Percentiles rank a stretch among this genome's conserved stretches.
Evolutionary conservation across 495 filamentous ascomycete species (phyloP).

Genomic region (Aspergillus heteromorphus): DNA sequence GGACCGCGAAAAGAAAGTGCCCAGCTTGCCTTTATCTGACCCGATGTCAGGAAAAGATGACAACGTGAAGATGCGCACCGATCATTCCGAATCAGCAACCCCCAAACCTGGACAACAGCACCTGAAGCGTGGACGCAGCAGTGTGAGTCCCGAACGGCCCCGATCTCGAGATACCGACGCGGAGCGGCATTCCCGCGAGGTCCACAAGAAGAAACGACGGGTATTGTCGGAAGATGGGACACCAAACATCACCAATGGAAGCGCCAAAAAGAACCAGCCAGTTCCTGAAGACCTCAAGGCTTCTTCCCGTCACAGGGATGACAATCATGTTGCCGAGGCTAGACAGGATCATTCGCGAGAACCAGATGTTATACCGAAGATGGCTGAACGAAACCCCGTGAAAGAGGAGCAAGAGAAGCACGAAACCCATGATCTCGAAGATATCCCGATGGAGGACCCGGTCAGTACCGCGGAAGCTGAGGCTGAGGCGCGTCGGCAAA

Average conservation of each 20-base stretch:
- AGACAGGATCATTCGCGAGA: constrained; percentile 16
- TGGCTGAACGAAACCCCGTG: constrained; percentile 15
- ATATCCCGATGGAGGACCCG: constrained; percentile 26
- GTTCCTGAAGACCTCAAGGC: constrained; percentile 20
- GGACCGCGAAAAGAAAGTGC: constrained; percentile 30
- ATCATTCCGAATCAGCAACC: constrained; percentile 20
- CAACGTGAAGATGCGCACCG: constrained; percentile 29
- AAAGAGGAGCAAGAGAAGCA: constrained; percentile 33
- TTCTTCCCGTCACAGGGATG: constrained; percentile 22
- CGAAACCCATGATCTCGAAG: constrained; percentile 21
- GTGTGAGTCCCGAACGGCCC: constrained; percentile 60
- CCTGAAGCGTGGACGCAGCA: constrained; percentile 61
- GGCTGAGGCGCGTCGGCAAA: constrained; percentile 35
- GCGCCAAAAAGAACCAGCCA: constrained; percentile 25
- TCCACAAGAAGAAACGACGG: constrained; percentile 46
- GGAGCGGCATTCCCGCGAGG: constrained; percentile 30
- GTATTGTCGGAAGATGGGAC: constrained; percentile 40
- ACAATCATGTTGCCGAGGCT: constrained; percentile 14
- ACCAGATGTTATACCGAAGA: constrained; percentile 8
- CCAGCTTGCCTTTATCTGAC: constrained; percentile 40
- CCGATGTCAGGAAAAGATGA: constrained; percentile 39
- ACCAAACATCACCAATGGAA: constrained; percentile 28
- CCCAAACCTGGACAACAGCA: constrained; percentile 16
- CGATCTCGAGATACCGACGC: constrained; percentile 45
- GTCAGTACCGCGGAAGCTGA: constrained; percentile 32